A percentile compares a stretch with the other conserved stretches of the same genome.
Evolutionary conservation across 2,329 filamentous ascomycete genomes (phyloP).

Genomic region (Magnaporthiopsis rhizophila): DNA sequence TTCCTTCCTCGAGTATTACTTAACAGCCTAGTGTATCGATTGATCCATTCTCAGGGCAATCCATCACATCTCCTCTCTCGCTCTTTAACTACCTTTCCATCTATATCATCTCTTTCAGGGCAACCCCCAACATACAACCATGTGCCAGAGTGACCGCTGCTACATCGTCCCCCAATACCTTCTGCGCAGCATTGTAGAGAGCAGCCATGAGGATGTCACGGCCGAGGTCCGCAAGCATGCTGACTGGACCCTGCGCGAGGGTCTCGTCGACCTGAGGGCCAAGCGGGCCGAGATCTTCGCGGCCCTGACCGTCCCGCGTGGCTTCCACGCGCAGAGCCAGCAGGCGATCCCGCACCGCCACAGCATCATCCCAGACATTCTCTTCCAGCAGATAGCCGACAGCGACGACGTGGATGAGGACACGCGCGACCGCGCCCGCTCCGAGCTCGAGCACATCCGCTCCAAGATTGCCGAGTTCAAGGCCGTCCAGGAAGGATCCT

Average conservation of each 20-base stretch:
- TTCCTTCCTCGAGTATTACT: background rate
- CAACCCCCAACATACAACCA: background rate
- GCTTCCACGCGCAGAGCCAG: background rate
- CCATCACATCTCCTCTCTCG: background rate
- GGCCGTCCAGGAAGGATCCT: constrained; percentile 15
- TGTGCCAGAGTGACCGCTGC: constrained; percentile 6
- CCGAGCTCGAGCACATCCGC: constrained; percentile 27
- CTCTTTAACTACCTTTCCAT: no score
- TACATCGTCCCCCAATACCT: constrained; percentile 12
- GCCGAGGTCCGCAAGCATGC: constrained; percentile 6
- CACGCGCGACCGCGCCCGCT: background rate
- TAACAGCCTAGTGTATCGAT: background rate
- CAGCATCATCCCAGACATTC: constrained; percentile 7
- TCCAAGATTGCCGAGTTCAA: constrained; percentile 23
- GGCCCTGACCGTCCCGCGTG: constrained; percentile 2
- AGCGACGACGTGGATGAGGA: constrained; percentile 3
- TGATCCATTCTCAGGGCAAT: background rate
- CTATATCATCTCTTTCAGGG: background rate
- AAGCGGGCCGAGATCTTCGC: background rate
- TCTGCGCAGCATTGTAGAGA: constrained; percentile 8
- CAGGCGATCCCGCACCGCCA: background rate
- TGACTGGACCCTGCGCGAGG: constrained; percentile 5
- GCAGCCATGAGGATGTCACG: constrained; percentile 2
- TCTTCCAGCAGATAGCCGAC: constrained; percentile 6
- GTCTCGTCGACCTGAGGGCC: background rate